Evolutionary conservation across 192 early-diverging fungal genomes (phyloP), one percentile per base, ranked within the genome.

Genomic region (Backusella australiensis): DNA sequence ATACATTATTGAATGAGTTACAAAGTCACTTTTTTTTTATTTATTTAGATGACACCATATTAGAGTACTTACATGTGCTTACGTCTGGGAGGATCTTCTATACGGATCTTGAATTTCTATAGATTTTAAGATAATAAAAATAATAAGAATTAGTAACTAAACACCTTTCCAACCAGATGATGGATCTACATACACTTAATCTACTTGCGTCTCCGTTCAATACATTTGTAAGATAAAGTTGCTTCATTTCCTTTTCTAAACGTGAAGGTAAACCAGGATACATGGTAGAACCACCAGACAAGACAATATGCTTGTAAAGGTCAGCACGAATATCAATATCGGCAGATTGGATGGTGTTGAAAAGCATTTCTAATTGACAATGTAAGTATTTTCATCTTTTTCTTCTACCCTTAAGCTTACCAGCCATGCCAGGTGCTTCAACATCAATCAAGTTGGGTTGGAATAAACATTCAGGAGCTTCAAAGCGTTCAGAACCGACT

Each of bases 231-330:
- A 99, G 81, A 81, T 99, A 99, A 56, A 98, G 85, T 84, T 98
- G 96, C 82, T 98, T 99, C 72, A 98, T 81, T 85, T 99, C 98
- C 89, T 99, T 99, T 84, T 99, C 98, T 41, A 99, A 85, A 69
- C 98, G 94, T 81, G 90, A 94, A 32, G 98, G 97, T 42, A 99
- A 85, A 75, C 98, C 98, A 7, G 97, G 96, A 82, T 98, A 99
- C 98, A 99, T 99, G 76, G 97, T 95, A 4, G 96, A 95, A 15
- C 98, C 98, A 66, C 98, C 98, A 39, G 98, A 99, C 21, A 99
- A 87, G 36, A 99, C 94, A 83, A 99, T 96, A 75, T 98, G 94
- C 79, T 94, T 96, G 90, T 98, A 99, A 34, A 99, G 88, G 41
- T 99, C 97, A 7, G 96, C 72, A 44, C 98, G 93, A 71, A 96